phyloP scores from a whole-genome alignment of 306 rosid species.

The Trichosanthes cucumerina region DNA sequence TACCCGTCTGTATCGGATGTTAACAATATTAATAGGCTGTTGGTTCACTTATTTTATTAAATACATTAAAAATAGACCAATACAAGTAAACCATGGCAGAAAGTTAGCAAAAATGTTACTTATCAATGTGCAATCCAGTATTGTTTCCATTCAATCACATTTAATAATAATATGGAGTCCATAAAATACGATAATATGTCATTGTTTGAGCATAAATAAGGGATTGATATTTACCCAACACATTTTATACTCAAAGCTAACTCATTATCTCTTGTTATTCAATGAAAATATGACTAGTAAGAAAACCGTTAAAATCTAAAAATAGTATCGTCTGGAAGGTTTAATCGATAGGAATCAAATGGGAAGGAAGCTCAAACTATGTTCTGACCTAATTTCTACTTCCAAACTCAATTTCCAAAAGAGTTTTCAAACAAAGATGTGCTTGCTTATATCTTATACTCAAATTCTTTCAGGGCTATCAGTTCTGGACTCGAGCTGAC shows the following conservation, averaged over 20 bases:
- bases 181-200: neutral
- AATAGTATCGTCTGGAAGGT: no score
- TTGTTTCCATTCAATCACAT: neutral
- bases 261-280: no score
- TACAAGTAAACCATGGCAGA: no score
- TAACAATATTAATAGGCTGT: no score
- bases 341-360: neutral
- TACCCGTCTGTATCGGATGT: neutral
- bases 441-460: neutral
- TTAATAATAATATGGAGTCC: neutral
- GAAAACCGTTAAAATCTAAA: no score
- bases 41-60: no score
- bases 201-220: no score
- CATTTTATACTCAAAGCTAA: neutral
- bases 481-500: constrained; percentile 65
- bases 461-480: constrained; percentile 50
- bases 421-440: neutral
- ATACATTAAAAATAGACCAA: no score
- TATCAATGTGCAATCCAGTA: no score
- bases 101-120: no score
- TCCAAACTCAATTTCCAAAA: neutral
- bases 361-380: neutral
- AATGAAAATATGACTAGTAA: no score
- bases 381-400: neutral
- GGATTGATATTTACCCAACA: neutral